A percentile compares a stretch with the other conserved stretches of the same genome.
Evolutionary conservation across 1,284 basidiomycete genomes (phyloP).

Genomic region (Thelephora terrestris): DNA sequence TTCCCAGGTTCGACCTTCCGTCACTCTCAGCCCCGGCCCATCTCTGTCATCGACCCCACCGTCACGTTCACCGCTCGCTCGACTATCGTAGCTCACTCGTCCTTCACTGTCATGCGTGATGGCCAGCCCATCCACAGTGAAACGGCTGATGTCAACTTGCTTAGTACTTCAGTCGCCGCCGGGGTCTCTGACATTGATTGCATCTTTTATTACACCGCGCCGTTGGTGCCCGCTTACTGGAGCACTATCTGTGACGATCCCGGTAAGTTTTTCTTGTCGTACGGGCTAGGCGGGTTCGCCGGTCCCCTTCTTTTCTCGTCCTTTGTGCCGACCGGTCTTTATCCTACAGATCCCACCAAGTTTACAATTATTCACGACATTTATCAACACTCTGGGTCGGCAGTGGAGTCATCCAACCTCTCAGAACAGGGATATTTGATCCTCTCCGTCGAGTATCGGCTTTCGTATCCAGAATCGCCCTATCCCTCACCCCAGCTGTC

Average conservation of each 20-base stretch:
- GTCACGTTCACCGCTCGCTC: constrained; percentile 44
- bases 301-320: constrained; percentile 2
- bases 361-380: constrained; percentile 50
- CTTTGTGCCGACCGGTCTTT: not conserved
- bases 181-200: constrained; percentile 24
- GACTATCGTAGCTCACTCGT: constrained; percentile 36
- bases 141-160: constrained; percentile 28
- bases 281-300: constrained; percentile 1
- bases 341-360: constrained; percentile 39
- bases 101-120: constrained; percentile 43
- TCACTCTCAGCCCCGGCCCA: constrained; percentile 32
- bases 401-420: not conserved
- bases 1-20: constrained; percentile 9
- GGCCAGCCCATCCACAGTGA: constrained; percentile 41
- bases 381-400: not conserved
- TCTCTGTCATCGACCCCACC: constrained; percentile 50
- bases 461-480: not conserved
- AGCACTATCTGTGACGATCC: constrained; percentile 36
- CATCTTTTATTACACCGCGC: constrained; percentile 40
- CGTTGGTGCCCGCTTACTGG: constrained; percentile 54
- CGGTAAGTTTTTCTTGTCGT: constrained; percentile 28
- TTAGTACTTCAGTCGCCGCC: constrained; percentile 21
- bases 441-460: constrained; percentile 1
- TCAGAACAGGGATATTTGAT: not conserved
- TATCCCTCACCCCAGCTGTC: not conserved